Base-by-base conservation (phyloP, 306 rosid species). In the Begonia fuchsioides region DNA sequence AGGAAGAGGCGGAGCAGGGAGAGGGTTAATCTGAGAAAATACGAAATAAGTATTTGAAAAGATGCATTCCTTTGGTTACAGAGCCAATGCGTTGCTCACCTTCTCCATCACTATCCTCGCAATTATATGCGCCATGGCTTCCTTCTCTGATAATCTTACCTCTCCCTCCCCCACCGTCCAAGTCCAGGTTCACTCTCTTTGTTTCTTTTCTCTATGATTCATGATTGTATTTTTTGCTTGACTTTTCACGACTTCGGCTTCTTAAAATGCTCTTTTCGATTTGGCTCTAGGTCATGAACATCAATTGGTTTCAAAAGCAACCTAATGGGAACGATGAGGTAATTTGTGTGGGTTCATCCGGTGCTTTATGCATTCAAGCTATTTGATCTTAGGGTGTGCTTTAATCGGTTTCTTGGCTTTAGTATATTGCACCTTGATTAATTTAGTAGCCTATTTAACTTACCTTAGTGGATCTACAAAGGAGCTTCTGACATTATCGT, bases 251-350 rank as follows among this genome's bases (percentile, higher is more conserved):
- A n/a, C 11, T 26, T n/a, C 2, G 43, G 32, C 14, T 46, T 43
- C 13, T 13, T 7, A 9, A 0, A 14, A 1, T 14, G 6, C 53
- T 2, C 39, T 10, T 45, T 38, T 43, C 1, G 1, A 15, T 32
- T 44, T 13, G 48, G 13, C 47, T 64, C 11, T 18, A 74, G 93
- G 86, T 77, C 0, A 59, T 72, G 76, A 81, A 69, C 32, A 67
- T 77, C 38, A 77, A 81, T 44, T 67, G 80, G 86, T 77, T 77
- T 45, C 80, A 69, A 72, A 81, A 81, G 76, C 93, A 81, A 62
- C 82, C 81, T 12, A 65, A 75, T 47, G 82, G 86, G 39, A 74
- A 81, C 18, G 86, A 81, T 52, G 93, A 77, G 86, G 93, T 81
- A 55, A 32, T 46, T 62, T 15, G 32, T 39, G 2, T 40, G n/a